Conservation (phyloP, 2,329 filamentous ascomycete genomes). For the Sarocladium oryzae region DNA sequence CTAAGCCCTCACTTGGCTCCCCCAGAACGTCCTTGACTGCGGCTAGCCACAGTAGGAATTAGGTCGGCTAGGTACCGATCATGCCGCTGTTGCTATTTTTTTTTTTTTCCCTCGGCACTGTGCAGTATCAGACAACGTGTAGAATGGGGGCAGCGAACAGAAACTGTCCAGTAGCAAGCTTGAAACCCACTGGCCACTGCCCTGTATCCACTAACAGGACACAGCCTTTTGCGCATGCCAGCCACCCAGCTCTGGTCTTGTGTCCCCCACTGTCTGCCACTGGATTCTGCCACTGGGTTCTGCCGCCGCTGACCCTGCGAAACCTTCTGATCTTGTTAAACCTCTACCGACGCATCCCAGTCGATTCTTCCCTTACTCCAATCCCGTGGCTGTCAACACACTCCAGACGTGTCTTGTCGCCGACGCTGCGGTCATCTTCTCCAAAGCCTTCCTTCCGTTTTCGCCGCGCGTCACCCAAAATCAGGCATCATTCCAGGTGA, state of each 20-base stretch:
- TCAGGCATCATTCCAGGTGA: background rate
- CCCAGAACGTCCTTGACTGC: background rate
- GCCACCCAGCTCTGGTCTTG: too few species aligned
- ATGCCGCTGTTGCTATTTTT: background rate
- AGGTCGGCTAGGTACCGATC: background rate
- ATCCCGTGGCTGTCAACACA: background rate
- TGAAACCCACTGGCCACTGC: background rate
- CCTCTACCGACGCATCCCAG: slow-evolving; percentile 1
- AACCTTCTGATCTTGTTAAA: slow-evolving; percentile 7
- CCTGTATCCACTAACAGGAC: background rate
- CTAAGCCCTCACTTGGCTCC: background rate
- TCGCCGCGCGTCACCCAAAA: background rate
- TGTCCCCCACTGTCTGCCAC: background rate
- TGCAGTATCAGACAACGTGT: too few species aligned
- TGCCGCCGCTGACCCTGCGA: background rate
- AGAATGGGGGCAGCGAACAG: too few species aligned
- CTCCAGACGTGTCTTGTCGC: background rate
- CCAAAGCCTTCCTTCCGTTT: background rate
- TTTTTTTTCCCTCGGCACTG: background rate
- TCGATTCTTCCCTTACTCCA: background rate
- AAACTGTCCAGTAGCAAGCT: background rate
- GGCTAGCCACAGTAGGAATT: background rate
- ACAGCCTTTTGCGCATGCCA: background rate
- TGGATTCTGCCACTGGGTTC: background rate
- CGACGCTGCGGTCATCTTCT: background rate